Evolutionary conservation across 495 filamentous ascomycete species (phyloP), one percentile per base, ranked within the genome.

Genomic region (Neurospora pannonica): DNA sequence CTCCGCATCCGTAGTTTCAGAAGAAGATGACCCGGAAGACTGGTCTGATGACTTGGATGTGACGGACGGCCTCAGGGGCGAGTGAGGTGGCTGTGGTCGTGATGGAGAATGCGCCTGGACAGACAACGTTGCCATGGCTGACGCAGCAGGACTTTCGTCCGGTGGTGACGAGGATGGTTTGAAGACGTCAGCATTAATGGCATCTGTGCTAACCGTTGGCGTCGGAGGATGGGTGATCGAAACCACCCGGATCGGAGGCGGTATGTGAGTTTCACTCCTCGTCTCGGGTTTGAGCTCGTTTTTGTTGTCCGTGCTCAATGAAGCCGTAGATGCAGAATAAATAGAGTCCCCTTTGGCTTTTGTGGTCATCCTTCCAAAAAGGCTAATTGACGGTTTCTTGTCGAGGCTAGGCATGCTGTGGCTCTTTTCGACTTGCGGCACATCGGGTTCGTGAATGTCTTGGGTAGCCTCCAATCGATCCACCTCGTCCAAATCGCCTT

Each of bases 51-150:
- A 74, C 74, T 83, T 81, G 24, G 80, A 82, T 6, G 81, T 77
- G 39, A 79, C 74, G 69, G 81, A 80, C 48, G 82, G 83, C 54
- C 79, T 84, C 70, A 86, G 84, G 4, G 88, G 85, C 37, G 83
- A 83, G 8, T 78, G 79, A 0, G 88, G 85, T 2, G 86, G 85
- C 10, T 84, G 83, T 3, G 83, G 78, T 1, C 89, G 89, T 3
- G 90, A 89, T 48, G 81, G 71, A 5, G 88, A 84, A 21, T 87
- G 87, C 0, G 90, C 89, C 15, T 87, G 86, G 24, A 78, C 88
- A n/a, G 90, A 88, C 17, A 94, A 87, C 17, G 88, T 89, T 74
- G 90, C 90, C 87, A 94, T 93, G 15, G 87, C 83, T 74, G 84
- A 87, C 17, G 87, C 84, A 8, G 90, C 91, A 78, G 77, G 72